Base-by-base conservation (phyloP, 148 eudicot species). In the Drosera capensis region DNA sequence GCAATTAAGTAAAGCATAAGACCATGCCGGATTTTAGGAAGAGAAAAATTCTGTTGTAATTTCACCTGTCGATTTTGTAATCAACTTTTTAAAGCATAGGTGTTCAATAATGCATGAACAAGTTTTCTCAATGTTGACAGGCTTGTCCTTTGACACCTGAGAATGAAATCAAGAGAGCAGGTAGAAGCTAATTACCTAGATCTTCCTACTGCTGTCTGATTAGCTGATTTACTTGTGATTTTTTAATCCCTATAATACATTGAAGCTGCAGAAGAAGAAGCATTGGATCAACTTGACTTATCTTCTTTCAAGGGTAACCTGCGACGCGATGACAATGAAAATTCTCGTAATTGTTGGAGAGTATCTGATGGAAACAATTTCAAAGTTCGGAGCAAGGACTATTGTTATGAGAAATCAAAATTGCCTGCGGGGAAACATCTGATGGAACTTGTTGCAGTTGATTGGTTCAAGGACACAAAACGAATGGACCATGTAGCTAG, bases 401-500 rank as follows among this genome's bases (percentile, higher is more conserved):
- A 69, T 57, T 70, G 73, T 56, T 66, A 57, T 55, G 88, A 87
- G 55, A 87, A 82, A 66, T 76, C 88, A 38, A 87, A 87, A 71
- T 77, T 82, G 57, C 64, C 82, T 56, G 88, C 85, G 19, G 96
- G 96, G 49, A 87, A 87, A 59, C 88, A 70, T 70, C 62, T 82
- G 19, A 67, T 87, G 94, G 88, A 87, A 65, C 94, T 87, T 63
- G 96, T 82, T 44, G 94, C 96, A 45, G 94, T 82, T 49, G 94
- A 82, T 65, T 87, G 94, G 94, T 74, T 87, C 48, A 87, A 87
- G 53, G 77, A 82, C 66, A 57, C 79, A 44, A 87, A 68, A 56
- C 65, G 96, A 58, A 87, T 87, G 80, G 96, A 87, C 56, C 85
- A 87, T 64, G 94, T 87, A 65, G 96, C 82, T 29, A 73, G 78